Evolutionary conservation across 306 rosid species (phyloP).

Genomic region (Ammopiptanthus mongolicus): DNA sequence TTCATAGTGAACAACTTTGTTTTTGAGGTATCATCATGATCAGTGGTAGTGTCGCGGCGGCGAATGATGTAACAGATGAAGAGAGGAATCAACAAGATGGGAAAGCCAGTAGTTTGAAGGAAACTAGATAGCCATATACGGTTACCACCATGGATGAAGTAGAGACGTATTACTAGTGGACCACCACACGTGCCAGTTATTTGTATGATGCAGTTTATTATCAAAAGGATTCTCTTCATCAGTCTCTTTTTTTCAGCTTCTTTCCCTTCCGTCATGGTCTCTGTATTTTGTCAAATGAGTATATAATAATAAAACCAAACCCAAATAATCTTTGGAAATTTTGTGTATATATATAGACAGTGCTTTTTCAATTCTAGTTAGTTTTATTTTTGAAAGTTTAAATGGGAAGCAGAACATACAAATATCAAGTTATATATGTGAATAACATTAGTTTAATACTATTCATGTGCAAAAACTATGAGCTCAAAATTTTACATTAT

Average conservation of each 20-base stretch:
- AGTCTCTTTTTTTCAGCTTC: not conserved
- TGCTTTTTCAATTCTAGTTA: too few species aligned
- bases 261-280: not conserved
- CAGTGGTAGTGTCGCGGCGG: not conserved
- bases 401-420: too few species aligned
- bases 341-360: too few species aligned
- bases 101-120: not conserved
- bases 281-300: too few species aligned
- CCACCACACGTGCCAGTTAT: conserved; percentile 38
- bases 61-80: not conserved
- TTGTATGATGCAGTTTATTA: conserved; percentile 29
- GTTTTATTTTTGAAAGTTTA: too few species aligned
- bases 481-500: too few species aligned
- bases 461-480: too few species aligned
- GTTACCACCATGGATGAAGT: not conserved
- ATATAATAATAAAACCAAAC: too few species aligned
- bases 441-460: too few species aligned
- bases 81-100: conserved; percentile 26
- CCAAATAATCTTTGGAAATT: too few species aligned
- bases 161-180: conserved; percentile 9
- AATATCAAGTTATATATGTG: too few species aligned
- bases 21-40: too few species aligned
- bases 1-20: conserved; percentile 12
- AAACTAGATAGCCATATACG: not conserved
- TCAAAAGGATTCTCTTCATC: conserved; percentile 24